Percentiles rank a stretch among this genome's conserved stretches.
Conservation (phyloP, 371 early-diverging fungal genomes). For the Haplosporangium sp. region DNA sequence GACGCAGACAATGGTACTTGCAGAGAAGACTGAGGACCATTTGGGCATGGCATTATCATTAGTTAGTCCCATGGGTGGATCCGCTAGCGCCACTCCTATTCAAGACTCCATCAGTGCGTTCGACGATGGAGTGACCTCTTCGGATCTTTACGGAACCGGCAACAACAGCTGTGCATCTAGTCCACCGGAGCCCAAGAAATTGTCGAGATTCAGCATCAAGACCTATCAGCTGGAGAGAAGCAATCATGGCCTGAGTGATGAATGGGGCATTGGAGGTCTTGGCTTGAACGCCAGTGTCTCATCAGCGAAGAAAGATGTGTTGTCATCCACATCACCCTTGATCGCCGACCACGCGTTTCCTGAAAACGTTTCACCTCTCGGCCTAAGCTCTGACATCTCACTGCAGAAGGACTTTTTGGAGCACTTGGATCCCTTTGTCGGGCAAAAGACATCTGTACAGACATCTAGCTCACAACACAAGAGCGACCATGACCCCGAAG, state of each 20-base stretch:
- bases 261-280: conserved; percentile 29
- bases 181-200: conserved; percentile 20
- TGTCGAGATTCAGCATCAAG: conserved; percentile 52
- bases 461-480: not conserved
- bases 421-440: not conserved
- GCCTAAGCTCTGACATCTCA: conserved; percentile 1
- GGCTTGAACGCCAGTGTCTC: conserved; percentile 1
- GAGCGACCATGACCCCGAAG: not conserved
- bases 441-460: not conserved
- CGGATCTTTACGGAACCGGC: conserved; percentile 13
- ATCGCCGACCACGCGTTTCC: conserved; percentile 1
- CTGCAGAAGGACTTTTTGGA: conserved; percentile 19
- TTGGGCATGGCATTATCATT: conserved; percentile 28
- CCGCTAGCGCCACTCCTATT: conserved; percentile 4
- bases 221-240: conserved; percentile 40
- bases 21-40: conserved; percentile 38
- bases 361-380: conserved; percentile 5
- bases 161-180: not conserved
- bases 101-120: conserved; percentile 7
- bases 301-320: not conserved
- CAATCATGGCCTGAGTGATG: conserved; percentile 32
- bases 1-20: conserved; percentile 30
- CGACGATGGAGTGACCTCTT: conserved; percentile 19
- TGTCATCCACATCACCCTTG: conserved; percentile 15
- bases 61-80: not conserved